Percentiles rank a stretch among this genome's conserved stretches.
phyloP scores from a whole-genome alignment of 1,284 basidiomycete species.

The Sanghuangporus sanghuang region DNA sequence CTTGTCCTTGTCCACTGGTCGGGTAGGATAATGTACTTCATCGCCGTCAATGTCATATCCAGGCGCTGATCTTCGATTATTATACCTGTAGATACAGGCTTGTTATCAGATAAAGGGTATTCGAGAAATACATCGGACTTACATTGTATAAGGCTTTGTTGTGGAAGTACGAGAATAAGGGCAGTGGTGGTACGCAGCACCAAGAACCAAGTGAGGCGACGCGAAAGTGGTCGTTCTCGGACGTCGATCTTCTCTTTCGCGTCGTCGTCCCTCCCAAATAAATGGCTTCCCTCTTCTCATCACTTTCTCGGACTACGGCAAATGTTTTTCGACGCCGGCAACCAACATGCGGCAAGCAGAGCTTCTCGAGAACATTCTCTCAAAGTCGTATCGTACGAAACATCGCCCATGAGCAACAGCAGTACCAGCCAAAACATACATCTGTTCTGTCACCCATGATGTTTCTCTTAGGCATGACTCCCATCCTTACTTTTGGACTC shows the following conservation, averaged over 20 bases:
- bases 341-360: background rate
- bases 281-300: conserved; percentile 7
- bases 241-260: no score
- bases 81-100: conserved; percentile 25
- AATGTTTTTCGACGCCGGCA: background rate
- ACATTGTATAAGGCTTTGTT: conserved; percentile 1
- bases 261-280: background rate
- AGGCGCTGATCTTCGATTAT: conserved; percentile 25
- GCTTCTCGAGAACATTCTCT: conserved; percentile 1
- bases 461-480: conserved; percentile 80
- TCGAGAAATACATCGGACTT: background rate
- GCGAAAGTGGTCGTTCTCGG: background rate
- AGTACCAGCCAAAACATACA: conserved; percentile 51
- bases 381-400: conserved; percentile 3
- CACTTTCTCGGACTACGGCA: background rate
- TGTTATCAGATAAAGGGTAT: background rate
- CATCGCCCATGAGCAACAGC: conserved; percentile 5
- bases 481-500: conserved; percentile 86
- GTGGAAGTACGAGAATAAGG: background rate
- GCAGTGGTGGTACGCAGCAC: background rate
- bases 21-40: conserved; percentile 85
- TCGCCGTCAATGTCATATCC: conserved; percentile 68
- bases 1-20: conserved; percentile 96
- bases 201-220: background rate
- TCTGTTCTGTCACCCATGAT: conserved; percentile 69